A percentile compares a stretch with the other conserved stretches of the same genome.
These are phyloP conservation scores for Cetraspora pellucida DNA, from an alignment of 192 early-diverging fungal genomes.

Conservation along the genomic window DNA sequence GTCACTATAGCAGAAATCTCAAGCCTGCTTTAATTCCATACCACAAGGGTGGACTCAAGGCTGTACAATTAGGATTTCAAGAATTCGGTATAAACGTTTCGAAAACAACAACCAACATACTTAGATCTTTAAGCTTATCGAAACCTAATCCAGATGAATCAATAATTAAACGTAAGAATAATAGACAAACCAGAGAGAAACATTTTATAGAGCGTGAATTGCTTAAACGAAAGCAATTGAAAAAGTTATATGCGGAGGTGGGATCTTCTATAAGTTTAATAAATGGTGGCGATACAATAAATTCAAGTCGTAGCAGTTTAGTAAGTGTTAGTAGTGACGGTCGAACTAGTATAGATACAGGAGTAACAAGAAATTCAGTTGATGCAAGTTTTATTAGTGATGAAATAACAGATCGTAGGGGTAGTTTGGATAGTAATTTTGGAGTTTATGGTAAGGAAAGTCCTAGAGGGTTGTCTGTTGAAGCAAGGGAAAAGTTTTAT, in stretches of 20 bases:
- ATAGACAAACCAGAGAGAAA: no score
- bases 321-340: no score
- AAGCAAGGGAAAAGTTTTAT: not conserved
- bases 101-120: slow-evolving; percentile 64
- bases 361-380: no score
- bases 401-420: not conserved
- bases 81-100: slow-evolving; percentile 69
- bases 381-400: slow-evolving; percentile 27
- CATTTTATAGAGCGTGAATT: no score
- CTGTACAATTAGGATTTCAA: slow-evolving; percentile 65
- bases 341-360: no score
- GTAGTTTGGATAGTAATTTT: not conserved
- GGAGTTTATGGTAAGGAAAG: not conserved
- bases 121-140: slow-evolving; percentile 29
- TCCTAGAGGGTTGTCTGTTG: not conserved
- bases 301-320: no score
- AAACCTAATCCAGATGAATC: slow-evolving; percentile 52
- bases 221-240: no score
- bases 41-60: slow-evolving; percentile 79
- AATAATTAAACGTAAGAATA: not conserved
- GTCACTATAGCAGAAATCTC: slow-evolving; percentile 50
- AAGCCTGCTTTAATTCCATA: slow-evolving; percentile 78
- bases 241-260: no score
- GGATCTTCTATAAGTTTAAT: no score
- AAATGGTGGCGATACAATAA: no score